Evolutionary conservation across 2,329 filamentous ascomycete species (phyloP).

Genomic region (Sclerotinia subarctica): DNA sequence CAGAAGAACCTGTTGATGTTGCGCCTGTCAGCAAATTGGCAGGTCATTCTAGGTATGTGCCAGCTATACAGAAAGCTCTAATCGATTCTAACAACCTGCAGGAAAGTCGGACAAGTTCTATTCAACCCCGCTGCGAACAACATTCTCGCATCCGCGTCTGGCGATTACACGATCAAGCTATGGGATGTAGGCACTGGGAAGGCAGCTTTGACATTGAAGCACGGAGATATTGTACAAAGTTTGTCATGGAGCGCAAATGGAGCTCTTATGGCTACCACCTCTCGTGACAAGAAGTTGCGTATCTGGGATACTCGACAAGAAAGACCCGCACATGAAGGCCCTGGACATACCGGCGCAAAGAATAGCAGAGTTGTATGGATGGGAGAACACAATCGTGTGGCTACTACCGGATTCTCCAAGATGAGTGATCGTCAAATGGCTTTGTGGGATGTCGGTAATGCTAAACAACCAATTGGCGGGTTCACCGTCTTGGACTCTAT

Average conservation of each 20-base stretch:
- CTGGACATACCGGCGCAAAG: constrained; percentile 90
- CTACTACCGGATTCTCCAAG: constrained; percentile 93
- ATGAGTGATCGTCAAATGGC: constrained; percentile 98
- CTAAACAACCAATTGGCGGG: constrained; percentile 77
- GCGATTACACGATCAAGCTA: constrained; percentile 90
- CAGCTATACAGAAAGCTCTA: background rate
- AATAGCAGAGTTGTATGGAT: constrained; percentile 97
- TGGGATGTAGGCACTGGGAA: constrained; percentile 88
- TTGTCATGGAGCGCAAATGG: constrained; percentile 94
- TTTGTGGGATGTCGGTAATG: constrained; percentile 86
- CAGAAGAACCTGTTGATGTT: constrained; percentile 80
- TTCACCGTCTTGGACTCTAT: constrained; percentile 92
- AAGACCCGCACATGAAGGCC: constrained; percentile 76
- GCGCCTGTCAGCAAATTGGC: constrained; percentile 75
- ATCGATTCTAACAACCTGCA: constrained; percentile 43
- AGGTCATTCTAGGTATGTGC: constrained; percentile 75
- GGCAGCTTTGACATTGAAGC: constrained; percentile 71
- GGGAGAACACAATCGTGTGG: constrained; percentile 93
- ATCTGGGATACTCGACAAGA: constrained; percentile 98
- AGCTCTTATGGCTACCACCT: constrained; percentile 83
- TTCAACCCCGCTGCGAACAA: constrained; percentile 97
- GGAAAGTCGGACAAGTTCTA: constrained; percentile 95
- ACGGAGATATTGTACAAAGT: constrained; percentile 90
- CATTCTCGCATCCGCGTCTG: constrained; percentile 90
- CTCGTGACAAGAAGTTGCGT: constrained; percentile 95